Base-by-base conservation (phyloP, 768 basidiomycete genomes). In the Postia placenta region DNA sequence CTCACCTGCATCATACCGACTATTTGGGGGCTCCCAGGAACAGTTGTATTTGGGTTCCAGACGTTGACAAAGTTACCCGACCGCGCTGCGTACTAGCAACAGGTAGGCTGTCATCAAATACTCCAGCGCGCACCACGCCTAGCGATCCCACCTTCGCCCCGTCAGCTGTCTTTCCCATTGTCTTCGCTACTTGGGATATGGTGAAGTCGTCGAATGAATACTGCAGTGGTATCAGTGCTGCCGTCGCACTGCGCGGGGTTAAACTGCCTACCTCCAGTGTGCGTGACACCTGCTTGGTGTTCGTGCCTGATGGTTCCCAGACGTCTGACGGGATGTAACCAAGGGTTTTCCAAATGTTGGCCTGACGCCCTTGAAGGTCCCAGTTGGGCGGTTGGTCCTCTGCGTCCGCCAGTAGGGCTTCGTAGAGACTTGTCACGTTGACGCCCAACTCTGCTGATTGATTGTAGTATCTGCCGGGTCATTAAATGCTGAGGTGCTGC, bases 141-240 rank as follows among this genome's bases (percentile, higher is more conserved):
- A 20, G 20, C n/a, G 42, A 20, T 11, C 42, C 1, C 54, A 79
- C 81, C 70, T 83, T 83, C 27, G 60, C 56, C 9, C 66, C 72
- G 58, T 83, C 82, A 6, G 61, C 65, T 0, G 64, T 65, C 46
- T 74, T 76, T 17, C 75, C 76, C 2, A 84, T 65, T 4, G 71
- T 49, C 52, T 76, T 79, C 0, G 81, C 76, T 1, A 83, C 82
- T 67, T 83, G 82, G 1, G 80, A 78, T 42, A 84, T 78, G 1
- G 76, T 64, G 54, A 84, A 84, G 54, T 84, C 82, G 47, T 73
- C 74, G 59, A 84, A 84, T 1, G 81, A 72, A 55, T 83, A 72
- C 82, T 83, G 26, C 2, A n/a, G 0, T 14, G 3, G 4, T 42
- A 17, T n/a, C 4, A 6, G 4, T 9, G 2, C 25, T 1, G 25